phyloP scores from a whole-genome alignment of 208 protist species.

The Acanthamoeba divionensis region DNA sequence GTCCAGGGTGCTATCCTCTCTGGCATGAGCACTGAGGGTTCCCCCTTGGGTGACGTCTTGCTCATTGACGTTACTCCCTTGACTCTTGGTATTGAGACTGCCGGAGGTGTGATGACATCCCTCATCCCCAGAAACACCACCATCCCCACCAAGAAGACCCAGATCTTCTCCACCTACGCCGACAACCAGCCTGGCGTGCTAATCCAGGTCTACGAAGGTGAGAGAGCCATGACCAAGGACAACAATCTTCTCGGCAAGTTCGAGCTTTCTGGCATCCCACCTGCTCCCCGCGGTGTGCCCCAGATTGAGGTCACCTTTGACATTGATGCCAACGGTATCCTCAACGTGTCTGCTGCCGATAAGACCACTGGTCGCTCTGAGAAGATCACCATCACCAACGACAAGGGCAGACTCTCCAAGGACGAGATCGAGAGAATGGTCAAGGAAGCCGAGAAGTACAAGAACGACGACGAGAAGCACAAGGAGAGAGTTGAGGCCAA shows the following conservation, averaged over 20 bases:
- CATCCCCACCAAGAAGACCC: conserved; percentile 92
- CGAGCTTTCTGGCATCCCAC: conserved; percentile 88
- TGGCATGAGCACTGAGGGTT: conserved; percentile 66
- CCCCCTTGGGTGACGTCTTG: conserved; percentile 79
- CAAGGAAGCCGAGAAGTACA: conserved; percentile 88
- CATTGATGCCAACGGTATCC: conserved; percentile 96
- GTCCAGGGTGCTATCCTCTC: conserved; percentile 95
- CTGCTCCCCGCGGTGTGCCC: conserved; percentile 88
- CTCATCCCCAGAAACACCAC: conserved; percentile 93
- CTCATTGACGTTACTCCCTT: conserved; percentile 92
- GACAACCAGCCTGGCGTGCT: conserved; percentile 97
- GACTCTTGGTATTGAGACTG: conserved; percentile 91
- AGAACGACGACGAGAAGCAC: conserved; percentile 79
- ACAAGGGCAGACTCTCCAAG: conserved; percentile 82
- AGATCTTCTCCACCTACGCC: conserved; percentile 93
- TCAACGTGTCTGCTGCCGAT: conserved; percentile 93
- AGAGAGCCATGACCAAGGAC: conserved; percentile 95
- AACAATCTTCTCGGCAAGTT: conserved; percentile 98
- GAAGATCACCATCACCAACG: conserved; percentile 91
- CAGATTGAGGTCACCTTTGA: conserved; percentile 98
- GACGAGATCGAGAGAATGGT: conserved; percentile 95
- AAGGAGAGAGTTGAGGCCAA: conserved; percentile 88
- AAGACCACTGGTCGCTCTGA: conserved; percentile 87
- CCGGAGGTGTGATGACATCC: conserved; percentile 92
- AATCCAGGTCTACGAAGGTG: conserved; percentile 99